Conservation (phyloP, 768 basidiomycete genomes). For the Pluteus cervinus region DNA sequence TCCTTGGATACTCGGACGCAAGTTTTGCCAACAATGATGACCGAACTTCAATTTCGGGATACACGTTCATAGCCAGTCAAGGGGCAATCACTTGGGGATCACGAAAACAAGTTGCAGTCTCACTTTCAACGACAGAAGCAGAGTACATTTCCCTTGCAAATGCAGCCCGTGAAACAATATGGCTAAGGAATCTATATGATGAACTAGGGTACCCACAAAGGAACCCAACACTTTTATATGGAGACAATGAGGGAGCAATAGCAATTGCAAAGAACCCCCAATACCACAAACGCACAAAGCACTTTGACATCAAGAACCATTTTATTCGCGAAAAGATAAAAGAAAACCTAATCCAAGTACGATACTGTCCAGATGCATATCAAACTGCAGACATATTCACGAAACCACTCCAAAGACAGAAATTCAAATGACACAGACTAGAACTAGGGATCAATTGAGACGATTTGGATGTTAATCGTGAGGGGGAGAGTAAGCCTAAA, state of each 20-base stretch:
- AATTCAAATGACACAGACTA: too few relatives aligned
- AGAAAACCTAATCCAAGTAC: constrained; percentile 14
- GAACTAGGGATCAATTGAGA: too few relatives aligned
- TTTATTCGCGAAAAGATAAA: constrained; percentile 23
- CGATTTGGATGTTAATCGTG: too few relatives aligned
- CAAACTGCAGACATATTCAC: constrained; percentile 33
- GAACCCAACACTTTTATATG: constrained; percentile 6
- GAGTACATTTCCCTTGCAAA: constrained; percentile 29
- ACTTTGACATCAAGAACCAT: constrained; percentile 26
- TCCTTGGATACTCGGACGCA: constrained; percentile 13
- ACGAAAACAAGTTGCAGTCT: neutral
- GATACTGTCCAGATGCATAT: constrained; percentile 19
- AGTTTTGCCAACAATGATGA: constrained; percentile 18
- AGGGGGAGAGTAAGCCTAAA: too few relatives aligned
- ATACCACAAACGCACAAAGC: constrained; percentile 22
- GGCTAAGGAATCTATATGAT: constrained; percentile 16
- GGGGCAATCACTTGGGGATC: constrained; percentile 16
- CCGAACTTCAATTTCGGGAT: constrained; percentile 19
- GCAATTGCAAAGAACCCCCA: constrained; percentile 15
- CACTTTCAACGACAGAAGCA: constrained; percentile 33
- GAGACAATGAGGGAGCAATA: constrained; percentile 17
- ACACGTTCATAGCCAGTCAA: constrained; percentile 14
- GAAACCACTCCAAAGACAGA: too few relatives aligned
- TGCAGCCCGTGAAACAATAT: constrained; percentile 15
- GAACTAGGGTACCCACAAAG: constrained; percentile 8